These are phyloP conservation scores for Chenopodium album DNA, from an alignment of 148 eudicot species.

Conservation along the genomic window DNA sequence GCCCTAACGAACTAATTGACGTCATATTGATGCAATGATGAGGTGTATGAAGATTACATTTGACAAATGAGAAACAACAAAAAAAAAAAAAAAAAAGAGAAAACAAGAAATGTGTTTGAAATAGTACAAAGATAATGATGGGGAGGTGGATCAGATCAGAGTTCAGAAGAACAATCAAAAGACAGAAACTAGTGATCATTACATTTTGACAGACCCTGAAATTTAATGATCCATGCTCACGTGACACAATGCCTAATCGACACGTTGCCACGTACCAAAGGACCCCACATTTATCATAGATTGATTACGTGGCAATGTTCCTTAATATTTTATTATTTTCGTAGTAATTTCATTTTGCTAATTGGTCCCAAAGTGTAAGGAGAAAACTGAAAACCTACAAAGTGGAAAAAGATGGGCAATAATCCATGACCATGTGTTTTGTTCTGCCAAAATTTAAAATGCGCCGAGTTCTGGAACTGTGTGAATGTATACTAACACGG, in stretches of 20 bases:
- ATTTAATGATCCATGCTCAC: neutral
- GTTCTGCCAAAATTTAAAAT: neutral
- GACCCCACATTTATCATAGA: neutral
- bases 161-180: constrained; percentile 3
- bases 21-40: constrained; percentile 27
- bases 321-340: neutral
- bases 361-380: constrained; percentile 1
- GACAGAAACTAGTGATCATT: constrained; percentile 11
- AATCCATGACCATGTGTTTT: neutral
- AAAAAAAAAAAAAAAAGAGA: neutral
- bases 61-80: neutral
- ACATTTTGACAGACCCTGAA: neutral
- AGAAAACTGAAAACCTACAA: neutral
- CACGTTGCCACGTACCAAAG: neutral
- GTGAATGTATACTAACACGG: neutral
- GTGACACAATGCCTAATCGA: constrained; percentile 1
- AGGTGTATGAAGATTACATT: constrained; percentile 18
- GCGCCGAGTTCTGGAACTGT: neutral
- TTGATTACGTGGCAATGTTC: neutral
- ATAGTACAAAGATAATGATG: neutral
- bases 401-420: neutral
- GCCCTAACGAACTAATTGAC: neutral
- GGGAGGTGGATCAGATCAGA: neutral
- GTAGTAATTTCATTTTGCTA: neutral
- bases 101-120: neutral